phyloP scores from a whole-genome alignment of 2,329 filamentous ascomycete genomes.

The Xylariaceae sp. region DNA sequence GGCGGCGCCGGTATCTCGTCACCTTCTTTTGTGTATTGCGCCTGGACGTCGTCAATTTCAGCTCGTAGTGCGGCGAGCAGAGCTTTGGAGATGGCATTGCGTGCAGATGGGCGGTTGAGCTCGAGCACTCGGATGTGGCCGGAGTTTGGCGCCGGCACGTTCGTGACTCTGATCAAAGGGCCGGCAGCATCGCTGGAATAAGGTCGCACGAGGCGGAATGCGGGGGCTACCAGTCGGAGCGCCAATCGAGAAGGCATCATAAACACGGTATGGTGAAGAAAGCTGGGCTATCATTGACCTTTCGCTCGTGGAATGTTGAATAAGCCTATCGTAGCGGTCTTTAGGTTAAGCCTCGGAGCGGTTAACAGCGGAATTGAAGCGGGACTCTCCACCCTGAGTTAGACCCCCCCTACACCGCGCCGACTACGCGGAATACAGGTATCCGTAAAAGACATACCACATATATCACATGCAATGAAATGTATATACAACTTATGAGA shows the following conservation, averaged over 20 bases:
- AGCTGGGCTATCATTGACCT: neutral
- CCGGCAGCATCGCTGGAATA: constrained; percentile 52
- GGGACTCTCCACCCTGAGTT: no score
- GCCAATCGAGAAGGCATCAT: constrained; percentile 38
- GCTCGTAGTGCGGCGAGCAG: constrained; percentile 74
- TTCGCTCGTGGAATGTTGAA: no score
- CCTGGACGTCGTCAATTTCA: constrained; percentile 75
- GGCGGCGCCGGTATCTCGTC: constrained; percentile 52
- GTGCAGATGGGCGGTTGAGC: constrained; percentile 81
- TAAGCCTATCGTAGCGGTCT: no score
- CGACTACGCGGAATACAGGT: no score
- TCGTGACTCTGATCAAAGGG: constrained; percentile 71
- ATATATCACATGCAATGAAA: no score
- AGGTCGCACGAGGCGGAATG: constrained; percentile 30
- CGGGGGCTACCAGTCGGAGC: constrained; percentile 25
- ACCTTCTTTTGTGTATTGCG: constrained; percentile 62
- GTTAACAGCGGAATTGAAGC: constrained; percentile 20
- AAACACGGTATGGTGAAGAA: neutral
- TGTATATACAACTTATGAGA: no score
- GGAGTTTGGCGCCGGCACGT: constrained; percentile 76
- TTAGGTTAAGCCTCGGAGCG: no score
- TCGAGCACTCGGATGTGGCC: constrained; percentile 89
- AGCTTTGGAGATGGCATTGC: constrained; percentile 87
- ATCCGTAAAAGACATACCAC: no score
- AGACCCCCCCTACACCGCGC: no score